Base-by-base conservation (phyloP, 164 flowering plant species). In the Litsea cubeba region DNA sequence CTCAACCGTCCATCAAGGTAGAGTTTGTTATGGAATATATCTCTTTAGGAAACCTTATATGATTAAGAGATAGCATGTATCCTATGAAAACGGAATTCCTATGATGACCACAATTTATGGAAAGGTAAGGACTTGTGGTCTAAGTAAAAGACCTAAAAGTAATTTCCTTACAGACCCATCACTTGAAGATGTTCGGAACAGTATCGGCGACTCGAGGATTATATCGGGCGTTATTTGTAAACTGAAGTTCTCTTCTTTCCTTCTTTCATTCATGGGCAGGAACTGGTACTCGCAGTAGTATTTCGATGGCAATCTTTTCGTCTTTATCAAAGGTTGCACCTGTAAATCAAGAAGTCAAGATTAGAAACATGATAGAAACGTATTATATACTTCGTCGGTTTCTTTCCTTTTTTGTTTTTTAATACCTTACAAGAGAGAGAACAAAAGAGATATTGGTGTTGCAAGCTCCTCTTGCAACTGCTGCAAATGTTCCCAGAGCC, bases 381-480 rank as follows among this genome's bases (percentile, higher is more conserved):
- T 62, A 50, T 30, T 23, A 25, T n/a, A 25, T 23, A 15, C 10
- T 65, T 57, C 2, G 10, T 7, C 22, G 24, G 22, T 2, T 51
- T 25, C 54, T 3, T 49, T 28, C 24, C 20, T 1, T 3, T 26
- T 6, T 69, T 20, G 22, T 63, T 24, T 22, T 20, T 2, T 22
- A 12, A 50, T 18, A 93, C 97, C 98, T 94, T 94, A 93, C 98
- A 94, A 23, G 83, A 81, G 49, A 94, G 75, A 28, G 90, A 92
- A 78, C 98, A 94, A 83, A 83, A 94, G 81, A 86, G 87, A 75
- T 78, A 88, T 23, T 90, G 88, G 50, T 88, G 89, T 79, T 87
- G 95, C 49, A 94, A 82, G 79, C 82, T 76, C 70, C 97, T 86
- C 78, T 88, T 88, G 50, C 98, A 91, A 76, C 87, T 86, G 76